A percentile compares a stretch with the other conserved stretches of the same genome.
phyloP scores from a whole-genome alignment of 495 filamentous ascomycete genomes.

The Schizothecium vesticola region DNA sequence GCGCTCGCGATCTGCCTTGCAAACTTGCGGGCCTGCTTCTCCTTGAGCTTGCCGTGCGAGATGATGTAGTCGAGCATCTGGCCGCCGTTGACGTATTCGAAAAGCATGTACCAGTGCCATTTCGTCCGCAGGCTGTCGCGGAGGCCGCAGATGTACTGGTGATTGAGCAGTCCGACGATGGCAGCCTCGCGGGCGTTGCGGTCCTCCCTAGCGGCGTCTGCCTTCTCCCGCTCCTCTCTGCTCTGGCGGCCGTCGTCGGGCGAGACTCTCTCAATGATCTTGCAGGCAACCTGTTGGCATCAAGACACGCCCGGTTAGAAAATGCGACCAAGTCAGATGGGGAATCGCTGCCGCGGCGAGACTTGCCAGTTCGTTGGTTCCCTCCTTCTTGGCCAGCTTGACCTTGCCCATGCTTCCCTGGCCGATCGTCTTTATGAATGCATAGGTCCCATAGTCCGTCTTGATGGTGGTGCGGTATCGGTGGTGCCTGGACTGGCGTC shows the following conservation, averaged over 20 bases:
- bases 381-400: conserved; percentile 76
- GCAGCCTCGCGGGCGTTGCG: conserved; percentile 93
- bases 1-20: conserved; percentile 95
- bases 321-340: background rate
- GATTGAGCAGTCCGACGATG: conserved; percentile 90
- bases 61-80: conserved; percentile 99
- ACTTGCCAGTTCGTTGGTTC: conserved; percentile 74
- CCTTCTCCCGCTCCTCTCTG: conserved; percentile 73
- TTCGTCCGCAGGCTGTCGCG: conserved; percentile 90
- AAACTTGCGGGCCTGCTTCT: conserved; percentile 98
- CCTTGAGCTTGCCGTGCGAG: conserved; percentile 92
- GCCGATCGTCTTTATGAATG: conserved; percentile 93
- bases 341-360: conserved; percentile 33
- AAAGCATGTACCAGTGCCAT: conserved; percentile 99
- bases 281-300: conserved; percentile 78
- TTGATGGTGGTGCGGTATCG: conserved; percentile 77
- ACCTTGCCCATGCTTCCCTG: conserved; percentile 98
- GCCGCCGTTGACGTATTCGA: conserved; percentile 98
- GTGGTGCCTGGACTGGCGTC: conserved; percentile 42
- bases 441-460: conserved; percentile 80
- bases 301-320: conserved; percentile 11
- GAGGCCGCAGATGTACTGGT: conserved; percentile 96
- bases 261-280: conserved; percentile 89
- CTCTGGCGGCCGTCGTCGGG: conserved; percentile 71
- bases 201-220: conserved; percentile 94